Conservation (phyloP, 805 yeast species). For the Wickerhamiella cacticola region DNA sequence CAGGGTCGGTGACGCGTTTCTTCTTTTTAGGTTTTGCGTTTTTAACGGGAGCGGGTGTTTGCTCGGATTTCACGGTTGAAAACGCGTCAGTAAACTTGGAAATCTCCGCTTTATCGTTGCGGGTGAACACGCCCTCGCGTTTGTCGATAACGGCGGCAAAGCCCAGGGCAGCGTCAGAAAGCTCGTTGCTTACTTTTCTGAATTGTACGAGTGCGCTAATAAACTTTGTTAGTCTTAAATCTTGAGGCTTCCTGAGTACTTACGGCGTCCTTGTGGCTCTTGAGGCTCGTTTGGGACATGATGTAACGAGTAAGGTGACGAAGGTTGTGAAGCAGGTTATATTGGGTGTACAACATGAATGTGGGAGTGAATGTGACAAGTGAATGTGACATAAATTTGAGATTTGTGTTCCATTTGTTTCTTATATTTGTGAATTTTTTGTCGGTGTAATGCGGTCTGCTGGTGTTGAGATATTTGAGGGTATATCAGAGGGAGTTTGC, state of each 20-base stretch:
- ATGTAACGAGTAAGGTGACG: neutral
- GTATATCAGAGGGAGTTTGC: no score
- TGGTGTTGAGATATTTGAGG: no score
- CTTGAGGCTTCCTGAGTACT: neutral
- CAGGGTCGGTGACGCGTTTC: conserved; percentile 64
- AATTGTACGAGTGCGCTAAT: neutral
- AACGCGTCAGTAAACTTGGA: neutral
- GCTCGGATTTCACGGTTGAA: no score
- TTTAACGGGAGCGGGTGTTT: neutral
- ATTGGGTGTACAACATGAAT: no score
- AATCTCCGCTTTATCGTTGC: neutral
- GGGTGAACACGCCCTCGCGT: neutral
- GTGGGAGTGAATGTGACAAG: no score
- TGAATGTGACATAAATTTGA: no score
- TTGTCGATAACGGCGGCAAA: neutral
- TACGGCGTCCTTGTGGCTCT: conserved; percentile 2
- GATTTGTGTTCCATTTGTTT: no score
- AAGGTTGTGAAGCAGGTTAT: neutral
- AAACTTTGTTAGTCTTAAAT: neutral
- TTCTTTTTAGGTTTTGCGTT: conserved; percentile 25
- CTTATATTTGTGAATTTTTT: no score
- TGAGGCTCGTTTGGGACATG: neutral
- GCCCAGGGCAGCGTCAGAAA: neutral
- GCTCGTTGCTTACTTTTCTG: neutral
- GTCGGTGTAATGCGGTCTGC: no score